Conservation (phyloP, 371 early-diverging fungal species). For the Saksenaea vasiformis region DNA sequence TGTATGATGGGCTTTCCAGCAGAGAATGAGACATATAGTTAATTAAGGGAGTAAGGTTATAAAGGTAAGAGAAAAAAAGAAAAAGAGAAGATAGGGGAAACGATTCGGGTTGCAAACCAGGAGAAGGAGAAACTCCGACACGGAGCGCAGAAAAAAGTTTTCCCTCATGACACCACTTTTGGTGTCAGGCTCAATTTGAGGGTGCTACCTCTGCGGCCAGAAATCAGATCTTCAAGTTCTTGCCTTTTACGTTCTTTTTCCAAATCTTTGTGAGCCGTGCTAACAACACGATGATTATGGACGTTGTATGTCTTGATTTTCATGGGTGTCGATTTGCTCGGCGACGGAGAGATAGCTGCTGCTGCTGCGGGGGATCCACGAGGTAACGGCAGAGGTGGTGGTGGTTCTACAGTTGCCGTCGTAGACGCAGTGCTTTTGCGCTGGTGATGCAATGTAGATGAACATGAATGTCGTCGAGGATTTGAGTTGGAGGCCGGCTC, state of each 20-base stretch:
- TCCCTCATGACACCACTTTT: slow-evolving; percentile 19
- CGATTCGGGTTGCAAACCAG: neutral
- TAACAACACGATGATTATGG: slow-evolving; percentile 7
- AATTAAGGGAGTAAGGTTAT: neutral
- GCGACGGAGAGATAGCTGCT: slow-evolving; percentile 9
- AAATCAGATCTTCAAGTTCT: slow-evolving; percentile 47
- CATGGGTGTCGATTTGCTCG: slow-evolving; percentile 19
- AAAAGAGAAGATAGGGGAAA: neutral
- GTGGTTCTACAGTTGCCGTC: neutral
- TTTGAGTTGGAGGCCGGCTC: slow-evolving; percentile 3
- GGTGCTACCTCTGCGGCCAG: slow-evolving; percentile 46
- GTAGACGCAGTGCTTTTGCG: neutral
- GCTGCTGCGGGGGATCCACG: slow-evolving; percentile 21
- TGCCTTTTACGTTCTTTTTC: slow-evolving; percentile 36
- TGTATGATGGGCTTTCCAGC: neutral
- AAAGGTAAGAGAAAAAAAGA: neutral
- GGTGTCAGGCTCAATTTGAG: slow-evolving; percentile 49
- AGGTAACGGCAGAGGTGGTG: neutral
- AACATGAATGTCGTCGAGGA: slow-evolving; percentile 2
- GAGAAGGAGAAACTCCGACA: neutral
- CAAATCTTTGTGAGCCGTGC: slow-evolving; percentile 14
- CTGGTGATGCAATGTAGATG: slow-evolving; percentile 1
- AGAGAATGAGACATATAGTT: slow-evolving; percentile 1
- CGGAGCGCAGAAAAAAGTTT: slow-evolving; percentile 4
- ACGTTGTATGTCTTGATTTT: slow-evolving; percentile 20